Evolutionary conservation across 192 early-diverging fungal species (phyloP).

Genomic region (Umbelopsis sp.): DNA sequence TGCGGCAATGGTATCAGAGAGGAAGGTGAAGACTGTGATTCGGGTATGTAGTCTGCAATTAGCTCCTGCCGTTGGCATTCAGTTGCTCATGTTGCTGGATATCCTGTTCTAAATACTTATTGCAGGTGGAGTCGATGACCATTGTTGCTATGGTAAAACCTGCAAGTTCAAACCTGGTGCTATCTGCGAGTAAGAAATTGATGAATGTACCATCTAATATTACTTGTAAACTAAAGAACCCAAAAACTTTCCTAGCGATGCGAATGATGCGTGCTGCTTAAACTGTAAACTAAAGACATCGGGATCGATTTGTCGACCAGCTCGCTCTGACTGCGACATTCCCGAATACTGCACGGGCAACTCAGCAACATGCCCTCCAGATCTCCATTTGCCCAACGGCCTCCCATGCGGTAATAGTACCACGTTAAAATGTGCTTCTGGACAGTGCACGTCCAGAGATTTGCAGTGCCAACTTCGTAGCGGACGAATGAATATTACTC

Average conservation of each 20-base stretch:
- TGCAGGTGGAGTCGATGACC: slow-evolving; percentile 58
- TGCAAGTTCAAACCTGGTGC: slow-evolving; percentile 83
- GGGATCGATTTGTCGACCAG: slow-evolving; percentile 74
- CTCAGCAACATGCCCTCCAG: slow-evolving; percentile 71
- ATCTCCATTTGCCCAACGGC: slow-evolving; percentile 68
- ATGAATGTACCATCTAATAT: neutral
- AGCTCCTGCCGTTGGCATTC: too few relatives aligned
- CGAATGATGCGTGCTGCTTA: slow-evolving; percentile 86
- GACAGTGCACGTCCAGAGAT: slow-evolving; percentile 77
- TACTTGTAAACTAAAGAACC: neutral
- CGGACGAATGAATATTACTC: slow-evolving; percentile 52
- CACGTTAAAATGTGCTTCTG: slow-evolving; percentile 66
- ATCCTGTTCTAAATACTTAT: neutral
- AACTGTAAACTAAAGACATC: slow-evolving; percentile 66
- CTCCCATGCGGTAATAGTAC: slow-evolving; percentile 61
- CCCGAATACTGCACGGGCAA: slow-evolving; percentile 78
- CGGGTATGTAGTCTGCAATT: slow-evolving; percentile 46
- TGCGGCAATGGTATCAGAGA: slow-evolving; percentile 97
- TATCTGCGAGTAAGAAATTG: slow-evolving; percentile 60
- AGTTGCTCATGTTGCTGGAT: neutral
- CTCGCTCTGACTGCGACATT: slow-evolving; percentile 81
- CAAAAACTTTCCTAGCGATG: slow-evolving; percentile 50
- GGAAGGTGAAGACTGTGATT: slow-evolving; percentile 91
- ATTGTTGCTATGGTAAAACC: slow-evolving; percentile 81
- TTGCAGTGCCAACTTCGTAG: slow-evolving; percentile 70